Evolutionary conservation across 805 yeast genomes (phyloP), one percentile per base, ranked within the genome.

Genomic region (Suhomyces tanzawaensis): DNA sequence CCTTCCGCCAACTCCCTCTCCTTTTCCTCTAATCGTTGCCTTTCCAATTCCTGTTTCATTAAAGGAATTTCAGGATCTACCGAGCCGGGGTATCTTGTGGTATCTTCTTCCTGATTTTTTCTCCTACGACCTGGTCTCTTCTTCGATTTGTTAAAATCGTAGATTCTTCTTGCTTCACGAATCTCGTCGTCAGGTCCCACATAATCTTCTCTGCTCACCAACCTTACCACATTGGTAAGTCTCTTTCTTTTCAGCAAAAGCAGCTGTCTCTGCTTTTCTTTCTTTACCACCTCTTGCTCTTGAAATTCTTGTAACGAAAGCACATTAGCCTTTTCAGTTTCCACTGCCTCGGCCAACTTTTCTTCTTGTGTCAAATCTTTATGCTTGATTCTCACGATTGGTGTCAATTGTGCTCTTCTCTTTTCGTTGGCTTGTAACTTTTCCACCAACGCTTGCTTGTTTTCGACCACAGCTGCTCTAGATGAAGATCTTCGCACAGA

Each of bases 221-320:
- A 70, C 32, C 87, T 66, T 8, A 88, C 55, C 7, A 81, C 79
- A 37, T 84, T 74, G 3, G 67, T 67, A 48, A 93, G 61, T 50
- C 77, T 79, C 29, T 67, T 68, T 45, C 90, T 76, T 49, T 73
- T 78, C 53, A 82, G 82, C 41, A 79, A 70, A 58, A 85, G 77
- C 42, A 85, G 63, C 31, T 83, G 87, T 39, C 90, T 68, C 53
- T 90, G 91, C 37, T 75, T 76, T 57, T 82, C 81, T 56, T 87
- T 88, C 51, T 87, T 82, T 32, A 79, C 81, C 29, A 83, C 66
- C 57, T 93, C 99, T 54, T 86, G 91, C 51, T 90, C 95, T 50
- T 82, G 78, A 55, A 85, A 93, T 51, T 76, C 71, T 45, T 84
- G 79, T 47, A 93, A 66, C 3, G 96, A 84, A 19, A 77, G 67